Percentiles rank a stretch among this genome's conserved stretches.
Conservation (phyloP, 495 filamentous ascomycete species). For the Aspergillus funiculosus region DNA sequence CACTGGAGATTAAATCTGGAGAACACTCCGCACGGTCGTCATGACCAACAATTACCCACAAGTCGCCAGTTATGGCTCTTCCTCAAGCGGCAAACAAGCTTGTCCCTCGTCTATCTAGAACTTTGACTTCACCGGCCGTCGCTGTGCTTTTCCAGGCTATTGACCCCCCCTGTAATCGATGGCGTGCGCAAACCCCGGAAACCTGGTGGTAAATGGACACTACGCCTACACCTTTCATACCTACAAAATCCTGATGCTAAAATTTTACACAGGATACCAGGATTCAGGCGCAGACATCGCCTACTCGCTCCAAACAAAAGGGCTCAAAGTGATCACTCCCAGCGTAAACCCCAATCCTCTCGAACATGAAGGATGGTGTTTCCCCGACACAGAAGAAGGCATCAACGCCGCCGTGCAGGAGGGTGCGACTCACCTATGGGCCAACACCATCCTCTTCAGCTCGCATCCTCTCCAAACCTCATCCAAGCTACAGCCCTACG, state of each 20-base stretch:
- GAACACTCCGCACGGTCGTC: too few relatives aligned
- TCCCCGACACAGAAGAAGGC: constrained; percentile 34
- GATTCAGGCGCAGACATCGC: constrained; percentile 37
- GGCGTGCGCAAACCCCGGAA: constrained; percentile 27
- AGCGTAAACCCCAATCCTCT: constrained; percentile 12
- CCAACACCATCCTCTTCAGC: constrained; percentile 35
- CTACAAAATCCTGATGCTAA: background rate
- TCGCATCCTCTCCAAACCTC: constrained; percentile 34
- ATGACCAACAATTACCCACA: too few relatives aligned
- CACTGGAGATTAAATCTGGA: too few relatives aligned
- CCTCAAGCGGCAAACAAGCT: too few relatives aligned
- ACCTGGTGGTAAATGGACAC: constrained; percentile 24
- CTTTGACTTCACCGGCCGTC: constrained; percentile 13
- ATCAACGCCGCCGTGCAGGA: constrained; percentile 27
- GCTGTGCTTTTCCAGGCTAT: constrained; percentile 27
- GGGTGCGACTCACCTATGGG: constrained; percentile 37
- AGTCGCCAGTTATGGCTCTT: too few relatives aligned
- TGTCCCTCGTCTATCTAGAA: too few relatives aligned
- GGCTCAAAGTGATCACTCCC: constrained; percentile 22
- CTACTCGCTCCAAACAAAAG: constrained; percentile 22
- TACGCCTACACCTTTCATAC: too few relatives aligned
- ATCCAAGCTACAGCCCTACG: constrained; percentile 9
- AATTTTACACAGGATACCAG: constrained; percentile 26
- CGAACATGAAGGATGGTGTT: constrained; percentile 29
- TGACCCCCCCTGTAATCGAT: constrained; percentile 27